phyloP scores from a whole-genome alignment of 805 yeast species.

The Wickerhamiella dianesei region DNA sequence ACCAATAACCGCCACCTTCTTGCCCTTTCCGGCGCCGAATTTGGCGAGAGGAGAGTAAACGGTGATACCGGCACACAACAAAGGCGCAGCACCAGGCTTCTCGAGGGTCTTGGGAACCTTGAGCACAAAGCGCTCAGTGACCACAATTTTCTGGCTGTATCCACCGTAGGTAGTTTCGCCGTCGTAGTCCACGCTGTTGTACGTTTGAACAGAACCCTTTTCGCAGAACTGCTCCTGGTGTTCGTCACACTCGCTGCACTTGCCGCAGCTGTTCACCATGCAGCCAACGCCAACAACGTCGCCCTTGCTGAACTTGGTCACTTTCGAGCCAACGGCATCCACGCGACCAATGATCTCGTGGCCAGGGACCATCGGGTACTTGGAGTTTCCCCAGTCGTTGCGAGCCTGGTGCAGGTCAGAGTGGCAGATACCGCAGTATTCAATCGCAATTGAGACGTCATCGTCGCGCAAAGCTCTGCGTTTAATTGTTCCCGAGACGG shows the following conservation, averaged over 20 bases:
- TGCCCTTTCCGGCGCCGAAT: constrained; percentile 36
- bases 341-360: constrained; percentile 32
- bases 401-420: constrained; percentile 40
- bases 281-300: constrained; percentile 79
- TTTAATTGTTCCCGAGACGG: constrained; percentile 5
- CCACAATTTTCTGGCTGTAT: constrained; percentile 20
- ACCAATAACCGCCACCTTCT: constrained; percentile 46
- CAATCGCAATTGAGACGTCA: constrained; percentile 25
- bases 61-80: constrained; percentile 68
- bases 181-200: constrained; percentile 41
- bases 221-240: constrained; percentile 48
- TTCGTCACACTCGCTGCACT: constrained; percentile 45
- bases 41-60: constrained; percentile 49
- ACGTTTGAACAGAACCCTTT: constrained; percentile 35
- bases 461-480: constrained; percentile 14
- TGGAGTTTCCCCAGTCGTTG: constrained; percentile 37
- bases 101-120: constrained; percentile 46
- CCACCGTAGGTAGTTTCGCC: constrained; percentile 47
- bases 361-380: constrained; percentile 33
- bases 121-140: constrained; percentile 49
- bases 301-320: constrained; percentile 39
- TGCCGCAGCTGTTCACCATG: constrained; percentile 43
- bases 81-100: constrained; percentile 49
- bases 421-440: constrained; percentile 35
- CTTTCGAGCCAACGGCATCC: constrained; percentile 43